Conservation (phyloP, 1,139 yeast species). For the Hanseniaspora sp. region DNA sequence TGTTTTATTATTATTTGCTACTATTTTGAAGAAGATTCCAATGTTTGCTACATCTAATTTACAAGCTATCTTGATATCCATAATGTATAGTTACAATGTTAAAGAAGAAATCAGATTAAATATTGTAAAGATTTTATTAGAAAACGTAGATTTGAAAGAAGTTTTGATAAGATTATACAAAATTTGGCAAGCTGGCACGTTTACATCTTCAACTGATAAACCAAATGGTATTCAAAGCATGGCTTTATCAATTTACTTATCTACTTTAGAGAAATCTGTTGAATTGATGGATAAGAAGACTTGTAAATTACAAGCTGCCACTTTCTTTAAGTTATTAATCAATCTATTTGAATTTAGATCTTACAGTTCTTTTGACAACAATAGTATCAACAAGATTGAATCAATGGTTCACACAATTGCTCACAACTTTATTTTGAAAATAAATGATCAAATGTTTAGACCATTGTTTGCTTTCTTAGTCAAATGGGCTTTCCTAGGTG, state of each 20-base stretch:
- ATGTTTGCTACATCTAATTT: constrained; percentile 68
- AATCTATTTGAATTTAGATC: constrained; percentile 62
- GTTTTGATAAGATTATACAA: constrained; percentile 51
- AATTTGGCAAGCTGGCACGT: constrained; percentile 48
- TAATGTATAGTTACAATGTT: constrained; percentile 49
- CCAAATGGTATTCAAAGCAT: constrained; percentile 33
- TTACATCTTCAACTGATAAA: constrained; percentile 2
- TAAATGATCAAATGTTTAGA: constrained; percentile 86
- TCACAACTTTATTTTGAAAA: constrained; percentile 68
- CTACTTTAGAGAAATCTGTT: constrained; percentile 52
- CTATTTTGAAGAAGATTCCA: constrained; percentile 74
- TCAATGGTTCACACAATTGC: constrained; percentile 64
- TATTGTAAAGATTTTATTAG: constrained; percentile 53
- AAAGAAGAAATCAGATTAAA: constrained; percentile 51
- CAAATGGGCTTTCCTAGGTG: constrained; percentile 89
- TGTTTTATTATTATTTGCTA: constrained; percentile 57
- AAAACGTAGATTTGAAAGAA: constrained; percentile 55
- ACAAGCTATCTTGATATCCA: constrained; percentile 46
- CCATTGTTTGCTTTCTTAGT: constrained; percentile 79
- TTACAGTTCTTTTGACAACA: constrained; percentile 47
- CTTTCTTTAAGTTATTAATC: constrained; percentile 59
- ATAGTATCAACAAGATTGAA: constrained; percentile 73
- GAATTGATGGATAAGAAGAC: constrained; percentile 61
- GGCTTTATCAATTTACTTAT: constrained; percentile 61
- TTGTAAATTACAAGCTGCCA: constrained; percentile 59